Base-by-base conservation (phyloP, 2,329 filamentous ascomycete genomes). In the Botrytis squamosa region DNA sequence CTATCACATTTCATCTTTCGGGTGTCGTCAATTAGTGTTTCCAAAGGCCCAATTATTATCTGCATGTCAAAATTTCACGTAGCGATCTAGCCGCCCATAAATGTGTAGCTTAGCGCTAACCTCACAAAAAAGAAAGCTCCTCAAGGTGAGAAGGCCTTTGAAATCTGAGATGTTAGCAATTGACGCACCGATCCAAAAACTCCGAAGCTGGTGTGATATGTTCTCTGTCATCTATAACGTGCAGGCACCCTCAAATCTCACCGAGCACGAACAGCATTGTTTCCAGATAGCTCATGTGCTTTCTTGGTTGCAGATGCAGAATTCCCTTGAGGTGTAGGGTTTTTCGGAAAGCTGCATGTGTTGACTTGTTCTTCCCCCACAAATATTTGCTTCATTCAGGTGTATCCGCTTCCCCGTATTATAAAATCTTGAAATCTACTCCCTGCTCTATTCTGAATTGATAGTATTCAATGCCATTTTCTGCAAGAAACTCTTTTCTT, bases 201-300 rank as follows among this genome's bases (percentile, higher is more conserved):
- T 0, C 25, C 49, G 4, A 16, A n/a, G 25, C 25, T n/a, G 25
- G 3, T 16, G 12, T n/a, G 12, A 12, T 1, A n/a, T 1, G 7
- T n/a, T 7, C 25, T n/a, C 25, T n/a, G n/a, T 52, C 1, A 22
- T 25, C 25, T 10, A 14, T 52, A 52, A 10, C 7, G n/a, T 29
- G 29, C 6, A 1, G 33, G 33, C 4, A 2, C 20, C 40, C n/a
- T 33, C 18, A 44, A 29, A 1, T n/a, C 10, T 64, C 38, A 64
- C 16, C 8, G 16, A 64, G 40, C 25, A 29, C 8, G 1, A 64
- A 64, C 8, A 64, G 10, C 4, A 64, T n/a, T 29, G 44, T 44
- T 29, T 36, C 2, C 44, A 66, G 10, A 1, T 33, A 14, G 20
- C 29, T 49, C 1, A 38, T 33, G n/a, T 52, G 29, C 36, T 20